Conservation (phyloP, 805 yeast species). For the Lachancea waltii region DNA sequence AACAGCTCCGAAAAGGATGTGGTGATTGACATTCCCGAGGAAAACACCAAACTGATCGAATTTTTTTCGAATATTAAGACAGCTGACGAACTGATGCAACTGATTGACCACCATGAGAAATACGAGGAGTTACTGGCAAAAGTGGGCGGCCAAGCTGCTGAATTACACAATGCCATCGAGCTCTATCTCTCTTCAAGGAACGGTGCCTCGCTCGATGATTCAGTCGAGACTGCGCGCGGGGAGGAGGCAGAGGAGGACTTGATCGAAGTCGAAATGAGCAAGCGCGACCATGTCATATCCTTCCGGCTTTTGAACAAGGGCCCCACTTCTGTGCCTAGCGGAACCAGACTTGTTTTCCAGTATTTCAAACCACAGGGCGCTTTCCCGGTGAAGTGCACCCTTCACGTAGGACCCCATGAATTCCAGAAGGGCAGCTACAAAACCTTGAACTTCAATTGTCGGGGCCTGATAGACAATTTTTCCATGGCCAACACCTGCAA, state of each 20-base stretch:
- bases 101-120: slow-evolving; percentile 16
- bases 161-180: slow-evolving; percentile 4
- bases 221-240: slow-evolving; percentile 5
- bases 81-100: slow-evolving; percentile 14
- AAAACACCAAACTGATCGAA: slow-evolving; percentile 18
- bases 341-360: slow-evolving; percentile 12
- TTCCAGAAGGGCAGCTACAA: slow-evolving; percentile 15
- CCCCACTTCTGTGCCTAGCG: slow-evolving; percentile 12
- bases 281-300: slow-evolving; percentile 16
- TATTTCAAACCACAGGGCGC: slow-evolving; percentile 6
- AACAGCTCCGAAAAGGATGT: slow-evolving; percentile 11
- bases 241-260: slow-evolving; percentile 8
- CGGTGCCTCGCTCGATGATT: slow-evolving; percentile 1
- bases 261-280: slow-evolving; percentile 12
- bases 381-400: slow-evolving; percentile 10
- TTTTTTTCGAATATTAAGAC: slow-evolving; percentile 21
- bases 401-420: slow-evolving; percentile 22
- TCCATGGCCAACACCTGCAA: slow-evolving; percentile 11
- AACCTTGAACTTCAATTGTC: slow-evolving; percentile 15
- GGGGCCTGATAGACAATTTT: slow-evolving; percentile 12
- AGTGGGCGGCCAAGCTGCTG: slow-evolving; percentile 12
- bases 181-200: neutral
- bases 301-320: slow-evolving; percentile 14
- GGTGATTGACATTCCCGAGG: slow-evolving; percentile 18
- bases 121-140: slow-evolving; percentile 13